A percentile compares a stretch with the other conserved stretches of the same genome.
phyloP scores from a whole-genome alignment of 768 basidiomycete species.

The Neoboletus brunneissimus region DNA sequence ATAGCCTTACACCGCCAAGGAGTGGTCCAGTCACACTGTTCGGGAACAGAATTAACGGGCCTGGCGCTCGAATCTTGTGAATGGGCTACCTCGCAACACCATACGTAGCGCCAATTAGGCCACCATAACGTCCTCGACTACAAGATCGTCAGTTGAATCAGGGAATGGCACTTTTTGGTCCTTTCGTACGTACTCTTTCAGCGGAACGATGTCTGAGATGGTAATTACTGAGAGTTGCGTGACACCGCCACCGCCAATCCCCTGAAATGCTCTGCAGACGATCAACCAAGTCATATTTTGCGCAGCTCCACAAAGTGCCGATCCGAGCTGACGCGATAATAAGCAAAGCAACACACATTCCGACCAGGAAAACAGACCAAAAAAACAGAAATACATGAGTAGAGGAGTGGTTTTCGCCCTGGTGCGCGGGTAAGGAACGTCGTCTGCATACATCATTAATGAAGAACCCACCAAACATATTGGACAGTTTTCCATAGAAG shows the following conservation, averaged over 20 bases:
- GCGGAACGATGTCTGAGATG: conserved; percentile 78
- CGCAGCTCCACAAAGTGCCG: conserved; percentile 77
- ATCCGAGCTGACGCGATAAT: conserved; percentile 52
- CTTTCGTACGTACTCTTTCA: conserved; percentile 57
- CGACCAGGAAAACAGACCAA: conserved; percentile 42
- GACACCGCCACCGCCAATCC: conserved; percentile 78
- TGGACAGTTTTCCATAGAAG: conserved; percentile 74
- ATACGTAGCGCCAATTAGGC: conserved; percentile 77
- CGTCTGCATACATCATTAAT: neutral
- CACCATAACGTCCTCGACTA: conserved; percentile 77
- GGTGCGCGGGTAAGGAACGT: neutral
- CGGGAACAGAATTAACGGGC: neutral
- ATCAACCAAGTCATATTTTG: conserved; percentile 78
- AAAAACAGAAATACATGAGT: conserved; percentile 59
- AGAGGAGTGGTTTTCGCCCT: conserved; percentile 70
- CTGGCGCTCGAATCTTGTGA: neutral
- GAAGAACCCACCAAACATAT: conserved; percentile 39
- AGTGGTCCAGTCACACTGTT: conserved; percentile 70
- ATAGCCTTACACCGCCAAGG: conserved; percentile 66
- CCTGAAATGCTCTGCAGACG: conserved; percentile 73
- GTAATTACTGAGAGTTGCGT: conserved; percentile 74
- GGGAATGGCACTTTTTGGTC: neutral
- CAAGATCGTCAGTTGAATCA: neutral
- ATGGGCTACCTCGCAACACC: conserved; percentile 51
- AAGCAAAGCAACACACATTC: neutral